These are phyloP conservation scores for Metschnikowia lunata DNA, from an alignment of 805 yeast genomes.

Conservation along the genomic window DNA sequence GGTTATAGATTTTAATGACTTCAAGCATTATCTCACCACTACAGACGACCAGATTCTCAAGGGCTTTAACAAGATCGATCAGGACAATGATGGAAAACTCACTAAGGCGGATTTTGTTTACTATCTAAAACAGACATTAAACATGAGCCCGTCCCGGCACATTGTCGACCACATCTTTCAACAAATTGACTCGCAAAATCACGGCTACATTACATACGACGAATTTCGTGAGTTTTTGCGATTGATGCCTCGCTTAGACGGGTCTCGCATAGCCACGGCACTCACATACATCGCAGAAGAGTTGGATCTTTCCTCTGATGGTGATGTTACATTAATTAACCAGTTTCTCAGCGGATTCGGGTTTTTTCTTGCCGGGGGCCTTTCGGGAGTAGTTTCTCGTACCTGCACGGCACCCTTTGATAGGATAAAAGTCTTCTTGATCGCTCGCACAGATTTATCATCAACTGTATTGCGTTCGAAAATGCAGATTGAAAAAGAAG, in stretches of 20 bases:
- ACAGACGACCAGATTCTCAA: slow-evolving; percentile 69
- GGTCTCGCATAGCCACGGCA: slow-evolving; percentile 77
- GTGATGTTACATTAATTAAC: slow-evolving; percentile 81
- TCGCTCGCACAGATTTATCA: slow-evolving; percentile 81
- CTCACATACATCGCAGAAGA: slow-evolving; percentile 77
- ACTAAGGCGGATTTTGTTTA: slow-evolving; percentile 59
- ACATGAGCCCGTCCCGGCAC: slow-evolving; percentile 47
- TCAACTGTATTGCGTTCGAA: slow-evolving; percentile 64
- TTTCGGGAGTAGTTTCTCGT: slow-evolving; percentile 92
- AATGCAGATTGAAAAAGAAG: slow-evolving; percentile 35
- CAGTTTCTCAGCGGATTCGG: slow-evolving; percentile 83
- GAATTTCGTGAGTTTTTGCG: slow-evolving; percentile 82
- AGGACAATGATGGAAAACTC: slow-evolving; percentile 68
- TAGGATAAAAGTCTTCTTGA: slow-evolving; percentile 86
- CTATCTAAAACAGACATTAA: slow-evolving; percentile 54
- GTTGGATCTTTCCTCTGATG: slow-evolving; percentile 78
- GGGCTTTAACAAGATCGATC: slow-evolving; percentile 67
- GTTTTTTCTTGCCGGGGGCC: slow-evolving; percentile 89
- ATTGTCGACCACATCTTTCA: slow-evolving; percentile 55
- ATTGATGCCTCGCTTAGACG: slow-evolving; percentile 75
- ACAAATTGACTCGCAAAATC: slow-evolving; percentile 49
- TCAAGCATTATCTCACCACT: slow-evolving; percentile 54
- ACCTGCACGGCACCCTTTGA: slow-evolving; percentile 98
- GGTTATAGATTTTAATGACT: slow-evolving; percentile 59
- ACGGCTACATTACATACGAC: slow-evolving; percentile 72